Evolutionary conservation across 345 rosid species (phyloP).

Genomic region (Aurinia saxatilis): DNA sequence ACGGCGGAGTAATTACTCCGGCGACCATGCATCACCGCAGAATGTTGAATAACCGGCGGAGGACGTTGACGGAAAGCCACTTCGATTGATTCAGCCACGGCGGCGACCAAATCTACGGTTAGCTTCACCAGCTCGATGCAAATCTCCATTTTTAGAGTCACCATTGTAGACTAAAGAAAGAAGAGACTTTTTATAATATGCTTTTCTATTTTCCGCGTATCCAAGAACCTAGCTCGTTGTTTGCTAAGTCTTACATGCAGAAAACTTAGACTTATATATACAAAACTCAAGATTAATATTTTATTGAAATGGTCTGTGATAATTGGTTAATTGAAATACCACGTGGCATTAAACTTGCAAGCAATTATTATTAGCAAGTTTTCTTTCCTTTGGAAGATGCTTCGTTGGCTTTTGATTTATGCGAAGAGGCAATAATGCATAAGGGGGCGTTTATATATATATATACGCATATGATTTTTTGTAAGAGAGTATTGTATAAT

Average conservation of each 20-base stretch:
- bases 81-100: slow-evolving; percentile 27
- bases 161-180: slow-evolving; percentile 7
- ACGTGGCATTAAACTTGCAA: slow-evolving; percentile 25
- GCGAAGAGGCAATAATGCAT: slow-evolving; percentile 17
- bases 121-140: slow-evolving; percentile 28
- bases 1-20: slow-evolving; percentile 22
- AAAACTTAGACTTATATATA: slow-evolving; percentile 16
- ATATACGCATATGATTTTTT: neutral
- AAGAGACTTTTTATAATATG: neutral
- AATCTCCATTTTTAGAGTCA: slow-evolving; percentile 26
- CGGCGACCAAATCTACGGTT: slow-evolving; percentile 23
- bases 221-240: neutral
- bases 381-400: neutral
- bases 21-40: slow-evolving; percentile 1
- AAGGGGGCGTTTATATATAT: slow-evolving; percentile 13
- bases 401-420: slow-evolving; percentile 25
- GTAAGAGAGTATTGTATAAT: neutral
- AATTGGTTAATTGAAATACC: neutral
- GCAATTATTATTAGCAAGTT: slow-evolving; percentile 9
- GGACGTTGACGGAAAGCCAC: slow-evolving; percentile 28
- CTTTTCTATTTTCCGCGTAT: slow-evolving; percentile 28
- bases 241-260: slow-evolving; percentile 20
- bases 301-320: neutral
- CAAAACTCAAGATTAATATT: slow-evolving; percentile 7
- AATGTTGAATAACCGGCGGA: slow-evolving; percentile 13